phyloP scores from a whole-genome alignment of 805 yeast species.

The Maudiozyma turicensis region DNA sequence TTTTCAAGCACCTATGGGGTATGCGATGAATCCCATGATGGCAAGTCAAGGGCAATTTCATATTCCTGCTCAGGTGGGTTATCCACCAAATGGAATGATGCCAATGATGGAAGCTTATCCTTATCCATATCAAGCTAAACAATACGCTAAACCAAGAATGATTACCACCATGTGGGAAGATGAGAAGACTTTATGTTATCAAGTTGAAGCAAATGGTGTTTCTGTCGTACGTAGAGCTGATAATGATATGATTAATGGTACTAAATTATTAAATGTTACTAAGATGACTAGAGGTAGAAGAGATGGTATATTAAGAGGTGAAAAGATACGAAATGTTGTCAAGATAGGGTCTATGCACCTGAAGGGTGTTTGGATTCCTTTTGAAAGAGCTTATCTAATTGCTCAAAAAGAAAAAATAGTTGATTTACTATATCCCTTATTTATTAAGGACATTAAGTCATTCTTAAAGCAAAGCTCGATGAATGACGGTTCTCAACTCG shows the following conservation, averaged over 20 bases:
- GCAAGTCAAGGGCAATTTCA: background rate
- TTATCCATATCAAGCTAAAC: background rate
- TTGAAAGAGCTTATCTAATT: constrained; percentile 70
- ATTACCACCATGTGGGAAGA: constrained; percentile 90
- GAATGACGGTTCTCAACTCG: background rate
- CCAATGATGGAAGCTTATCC: constrained; percentile 1
- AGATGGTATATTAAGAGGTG: constrained; percentile 74
- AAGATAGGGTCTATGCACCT: constrained; percentile 82
- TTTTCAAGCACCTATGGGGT: background rate
- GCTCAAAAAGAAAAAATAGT: constrained; percentile 76
- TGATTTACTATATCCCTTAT: constrained; percentile 55
- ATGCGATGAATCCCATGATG: background rate
- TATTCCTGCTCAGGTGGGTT: background rate
- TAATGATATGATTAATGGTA: constrained; percentile 78
- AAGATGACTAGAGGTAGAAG: constrained; percentile 83
- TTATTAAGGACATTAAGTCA: constrained; percentile 62
- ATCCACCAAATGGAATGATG: background rate
- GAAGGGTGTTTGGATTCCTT: constrained; percentile 87
- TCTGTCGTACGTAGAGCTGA: constrained; percentile 78
- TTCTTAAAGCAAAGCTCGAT: constrained; percentile 20
- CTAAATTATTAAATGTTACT: constrained; percentile 72
- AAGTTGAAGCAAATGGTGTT: constrained; percentile 74
- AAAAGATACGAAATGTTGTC: constrained; percentile 67
- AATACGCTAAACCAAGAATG: constrained; percentile 17
- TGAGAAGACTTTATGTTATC: constrained; percentile 75